phyloP scores from a whole-genome alignment of 345 rosid species.

The Hibiscus trionum region DNA sequence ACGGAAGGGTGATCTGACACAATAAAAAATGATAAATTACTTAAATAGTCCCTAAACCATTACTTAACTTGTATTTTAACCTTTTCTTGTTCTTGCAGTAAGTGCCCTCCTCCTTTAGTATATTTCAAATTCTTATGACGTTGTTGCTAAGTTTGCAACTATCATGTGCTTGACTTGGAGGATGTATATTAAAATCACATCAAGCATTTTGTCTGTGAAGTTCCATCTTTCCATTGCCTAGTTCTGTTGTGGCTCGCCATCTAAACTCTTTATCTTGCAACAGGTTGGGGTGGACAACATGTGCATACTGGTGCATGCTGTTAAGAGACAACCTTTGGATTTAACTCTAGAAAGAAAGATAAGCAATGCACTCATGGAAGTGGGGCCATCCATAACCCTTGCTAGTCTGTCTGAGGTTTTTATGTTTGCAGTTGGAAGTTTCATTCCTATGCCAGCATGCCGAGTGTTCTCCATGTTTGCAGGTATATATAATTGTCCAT shows the following conservation, averaged over 20 bases:
- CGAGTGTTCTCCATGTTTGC: slow-evolving; percentile 98
- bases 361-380: slow-evolving; percentile 95
- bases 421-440: slow-evolving; percentile 96
- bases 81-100: too few species aligned
- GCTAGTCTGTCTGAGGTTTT: slow-evolving; percentile 90
- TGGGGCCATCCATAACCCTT: slow-evolving; percentile 97
- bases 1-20: too few species aligned
- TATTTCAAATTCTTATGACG: too few species aligned
- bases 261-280: slow-evolving; percentile 13
- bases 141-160: too few species aligned
- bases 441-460: slow-evolving; percentile 95
- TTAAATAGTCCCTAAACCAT: too few species aligned
- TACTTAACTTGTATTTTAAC: too few species aligned
- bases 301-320: slow-evolving; percentile 96
- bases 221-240: neutral
- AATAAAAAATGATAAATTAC: too few species aligned
- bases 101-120: too few species aligned
- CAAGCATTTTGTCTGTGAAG: neutral
- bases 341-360: slow-evolving; percentile 64
- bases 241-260: slow-evolving; percentile 8
- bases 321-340: slow-evolving; percentile 79
- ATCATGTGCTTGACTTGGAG: too few species aligned
- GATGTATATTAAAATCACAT: too few species aligned
- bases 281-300: slow-evolving; percentile 99
- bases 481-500: slow-evolving; percentile 33